Evolutionary conservation across 371 early-diverging fungal species (phyloP), one percentile per base, ranked within the genome.

Genomic region (Mortierella sp.): DNA sequence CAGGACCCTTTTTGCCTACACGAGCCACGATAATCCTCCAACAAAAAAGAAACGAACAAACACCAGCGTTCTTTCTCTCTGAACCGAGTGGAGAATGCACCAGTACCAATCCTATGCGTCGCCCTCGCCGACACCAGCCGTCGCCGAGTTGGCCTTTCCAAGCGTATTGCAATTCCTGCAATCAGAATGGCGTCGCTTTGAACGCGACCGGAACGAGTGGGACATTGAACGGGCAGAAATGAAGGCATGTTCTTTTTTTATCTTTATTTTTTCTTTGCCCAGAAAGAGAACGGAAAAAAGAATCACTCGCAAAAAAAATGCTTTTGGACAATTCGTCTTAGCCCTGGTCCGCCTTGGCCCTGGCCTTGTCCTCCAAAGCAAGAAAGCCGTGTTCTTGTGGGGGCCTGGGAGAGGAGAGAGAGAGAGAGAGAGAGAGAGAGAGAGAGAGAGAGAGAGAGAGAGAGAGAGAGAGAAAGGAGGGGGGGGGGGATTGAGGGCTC

Each of bases 121-220:
- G 7, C 75, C 69, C 0, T 66, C 70, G 50, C 62, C 68, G 26
- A 51, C 48, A 6, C 81, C 77, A 14, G 53, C 62, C 30, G 64
- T 60, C 28, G 71, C 81, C 58, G 88, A 88, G 69, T 93, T 93
- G 62, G 86, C 91, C n/a, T 85, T 96, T 59, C 94, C 95, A 5
- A 91, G 91, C 30, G 94, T 95, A 46, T 83, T 96, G 21, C 94
- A 94, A 73, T 96, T 85, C 72, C 83, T 96, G 21, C 95, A 95
- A 80, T 81, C 84, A 7, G 95, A 96, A 84, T 95, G 95, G 95
- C 82, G 96, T 60, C 85, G 89, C 37, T 94, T 91, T 75, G 97
- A 97, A 68, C 86, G 92, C 61, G 96, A 97, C 72, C 87, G 93
- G 23, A 94, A 93, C 67, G 93, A 94, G 76, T 96, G 97, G 96